Conservation (phyloP, 176 grass and related monocot species). For the Rhynchospora pubera region DNA sequence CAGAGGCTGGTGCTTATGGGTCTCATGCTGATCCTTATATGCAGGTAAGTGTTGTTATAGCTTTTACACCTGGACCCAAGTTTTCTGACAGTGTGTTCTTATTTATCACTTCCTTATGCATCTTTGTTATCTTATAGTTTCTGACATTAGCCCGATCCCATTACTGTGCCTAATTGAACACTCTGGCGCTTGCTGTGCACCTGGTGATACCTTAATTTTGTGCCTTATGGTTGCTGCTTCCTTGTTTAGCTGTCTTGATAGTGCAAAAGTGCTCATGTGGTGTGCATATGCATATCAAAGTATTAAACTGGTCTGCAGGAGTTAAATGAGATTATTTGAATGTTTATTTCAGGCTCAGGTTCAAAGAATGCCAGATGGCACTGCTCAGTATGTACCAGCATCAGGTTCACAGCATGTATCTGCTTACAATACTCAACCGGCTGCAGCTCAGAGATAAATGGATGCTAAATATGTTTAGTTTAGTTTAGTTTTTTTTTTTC, state of each 20-base stretch:
- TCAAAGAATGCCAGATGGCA: not conserved
- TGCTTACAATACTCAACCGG: conserved; percentile 16
- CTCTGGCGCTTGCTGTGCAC: not conserved
- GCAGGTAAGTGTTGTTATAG: not conserved
- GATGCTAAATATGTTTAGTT: not conserved
- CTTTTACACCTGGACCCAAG: not conserved
- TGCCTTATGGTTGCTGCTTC: not conserved
- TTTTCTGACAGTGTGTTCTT: not conserved
- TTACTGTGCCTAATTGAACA: not conserved
- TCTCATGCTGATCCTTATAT: conserved; percentile 3
- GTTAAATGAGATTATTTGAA: not conserved
- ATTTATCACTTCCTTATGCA: not conserved
- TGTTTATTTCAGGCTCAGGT: conserved; percentile 9
- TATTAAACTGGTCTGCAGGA: not conserved
- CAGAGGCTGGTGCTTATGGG: not conserved
- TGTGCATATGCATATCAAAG: not conserved
- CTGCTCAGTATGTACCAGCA: not conserved
- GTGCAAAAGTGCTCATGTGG: not conserved
- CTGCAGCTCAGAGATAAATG: not conserved
- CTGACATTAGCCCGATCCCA: not conserved
- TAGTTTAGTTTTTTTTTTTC: not conserved
- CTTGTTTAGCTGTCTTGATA: not conserved
- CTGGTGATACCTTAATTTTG: not conserved
- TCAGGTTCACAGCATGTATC: not conserved
- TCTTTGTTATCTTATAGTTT: not conserved